Percentiles rank a stretch among this genome's conserved stretches.
These are phyloP conservation scores for Macroventuria anomochaeta DNA, from an alignment of 2,329 filamentous ascomycete species.

Conservation along the genomic window DNA sequence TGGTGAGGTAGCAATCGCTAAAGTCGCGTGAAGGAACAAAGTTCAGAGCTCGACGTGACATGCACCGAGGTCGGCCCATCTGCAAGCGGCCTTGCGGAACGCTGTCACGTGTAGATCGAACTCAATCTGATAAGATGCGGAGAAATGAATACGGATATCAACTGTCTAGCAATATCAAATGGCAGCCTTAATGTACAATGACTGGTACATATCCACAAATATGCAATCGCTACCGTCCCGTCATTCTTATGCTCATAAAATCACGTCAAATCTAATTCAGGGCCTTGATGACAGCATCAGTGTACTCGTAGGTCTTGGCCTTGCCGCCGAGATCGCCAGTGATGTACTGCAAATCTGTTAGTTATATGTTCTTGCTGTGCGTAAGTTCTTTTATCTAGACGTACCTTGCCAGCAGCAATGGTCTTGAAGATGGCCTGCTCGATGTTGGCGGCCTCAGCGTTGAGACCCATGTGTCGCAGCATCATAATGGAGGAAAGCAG, in stretches of 20 bases:
- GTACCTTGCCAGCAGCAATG: constrained; percentile 89
- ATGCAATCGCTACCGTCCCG: constrained; percentile 42
- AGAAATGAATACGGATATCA: constrained; percentile 19
- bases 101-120: constrained; percentile 18
- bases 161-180: constrained; percentile 33
- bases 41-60: constrained; percentile 16
- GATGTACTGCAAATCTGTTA: constrained; percentile 62
- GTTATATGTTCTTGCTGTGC: background rate
- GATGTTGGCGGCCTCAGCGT: constrained; percentile 82
- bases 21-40: background rate
- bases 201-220: constrained; percentile 48
- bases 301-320: constrained; percentile 94
- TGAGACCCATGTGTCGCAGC: constrained; percentile 96
- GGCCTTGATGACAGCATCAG: constrained; percentile 82
- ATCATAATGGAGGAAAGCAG: constrained; percentile 98
- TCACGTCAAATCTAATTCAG: constrained; percentile 50
- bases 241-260: constrained; percentile 36
- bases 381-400: constrained; percentile 22
- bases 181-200: constrained; percentile 46
- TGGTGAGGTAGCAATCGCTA: background rate
- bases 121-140: constrained; percentile 27
- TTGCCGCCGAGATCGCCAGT: constrained; percentile 97
- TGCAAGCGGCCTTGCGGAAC: background rate
- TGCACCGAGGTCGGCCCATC: constrained; percentile 13
- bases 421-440: constrained; percentile 96